Evolutionary conservation across 257 asterid species (phyloP).

Genomic region (Craterostigma plantagineum): DNA sequence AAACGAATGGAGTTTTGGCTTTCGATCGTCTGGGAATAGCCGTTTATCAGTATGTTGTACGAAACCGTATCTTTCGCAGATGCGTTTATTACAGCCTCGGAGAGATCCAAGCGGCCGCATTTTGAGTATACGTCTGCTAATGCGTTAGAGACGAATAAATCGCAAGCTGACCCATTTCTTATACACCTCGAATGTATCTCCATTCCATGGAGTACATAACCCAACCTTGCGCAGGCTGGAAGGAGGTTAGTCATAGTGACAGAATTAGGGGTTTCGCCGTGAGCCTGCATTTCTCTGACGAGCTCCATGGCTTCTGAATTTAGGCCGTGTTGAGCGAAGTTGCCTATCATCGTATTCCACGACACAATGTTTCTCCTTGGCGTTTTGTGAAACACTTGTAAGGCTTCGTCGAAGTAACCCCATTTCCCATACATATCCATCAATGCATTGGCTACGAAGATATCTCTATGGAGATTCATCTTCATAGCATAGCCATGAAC

Average conservation of each 20-base stretch:
- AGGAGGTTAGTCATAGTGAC: constrained; percentile 47
- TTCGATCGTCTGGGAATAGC: constrained; percentile 39
- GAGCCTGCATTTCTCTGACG: constrained; percentile 40
- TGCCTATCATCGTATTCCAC: constrained; percentile 61
- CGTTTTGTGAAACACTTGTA: constrained; percentile 26
- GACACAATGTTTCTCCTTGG: constrained; percentile 31
- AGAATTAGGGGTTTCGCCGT: constrained; percentile 36
- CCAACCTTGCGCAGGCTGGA: constrained; percentile 59
- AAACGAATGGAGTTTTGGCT: constrained; percentile 27
- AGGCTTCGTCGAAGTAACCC: constrained; percentile 25
- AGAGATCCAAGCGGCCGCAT: constrained; percentile 35
- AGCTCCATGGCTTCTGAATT: constrained; percentile 31
- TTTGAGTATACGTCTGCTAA: constrained; percentile 59
- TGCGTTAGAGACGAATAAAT: constrained; percentile 56
- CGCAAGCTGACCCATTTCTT: constrained; percentile 20
- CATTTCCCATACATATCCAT: constrained; percentile 58
- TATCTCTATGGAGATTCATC: constrained; percentile 30
- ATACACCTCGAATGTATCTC: constrained; percentile 53
- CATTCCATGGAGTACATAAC: constrained; percentile 31
- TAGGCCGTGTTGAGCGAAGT: constrained; percentile 39
- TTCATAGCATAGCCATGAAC: constrained; percentile 43
- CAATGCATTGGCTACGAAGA: constrained; percentile 57
- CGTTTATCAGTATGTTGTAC: constrained; percentile 42
- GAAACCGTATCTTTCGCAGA: constrained; percentile 50
- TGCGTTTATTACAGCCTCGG: constrained; percentile 22